These are phyloP conservation scores for Kwoniella shandongensis DNA, from an alignment of 768 basidiomycete genomes.

Conservation along the genomic window DNA sequence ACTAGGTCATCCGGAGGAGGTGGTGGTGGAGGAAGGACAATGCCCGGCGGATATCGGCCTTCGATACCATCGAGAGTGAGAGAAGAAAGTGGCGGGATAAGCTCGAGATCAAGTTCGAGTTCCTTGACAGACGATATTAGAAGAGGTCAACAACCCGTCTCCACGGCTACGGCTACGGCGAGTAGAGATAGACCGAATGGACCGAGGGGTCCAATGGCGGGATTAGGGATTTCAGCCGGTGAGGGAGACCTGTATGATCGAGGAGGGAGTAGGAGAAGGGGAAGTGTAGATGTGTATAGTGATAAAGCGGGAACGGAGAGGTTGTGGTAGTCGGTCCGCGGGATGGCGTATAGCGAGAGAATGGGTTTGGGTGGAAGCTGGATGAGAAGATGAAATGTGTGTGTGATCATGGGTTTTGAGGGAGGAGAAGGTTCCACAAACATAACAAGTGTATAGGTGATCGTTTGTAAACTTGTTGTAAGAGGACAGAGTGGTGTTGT, in stretches of 20 bases:
- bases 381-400: no score
- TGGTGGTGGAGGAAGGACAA: background rate
- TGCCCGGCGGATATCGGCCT: background rate
- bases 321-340: background rate
- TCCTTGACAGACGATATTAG: constrained; percentile 9
- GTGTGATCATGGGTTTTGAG: no score
- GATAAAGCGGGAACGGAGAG: background rate
- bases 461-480: no score
- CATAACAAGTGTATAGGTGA: no score
- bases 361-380: no score
- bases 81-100: background rate
- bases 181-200: constrained; percentile 14
- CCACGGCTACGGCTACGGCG: background rate
- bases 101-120: constrained; percentile 10
- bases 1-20: background rate
- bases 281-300: background rate
- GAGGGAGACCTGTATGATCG: no score
- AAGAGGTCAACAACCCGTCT: background rate
- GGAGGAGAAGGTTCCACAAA: no score
- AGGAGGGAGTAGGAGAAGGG: no score
- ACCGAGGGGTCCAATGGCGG: background rate
- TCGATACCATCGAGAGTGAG: constrained; percentile 7
- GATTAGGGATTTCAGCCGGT: no score
- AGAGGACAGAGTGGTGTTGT: no score
- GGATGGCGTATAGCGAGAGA: background rate